A percentile compares a stretch with the other conserved stretches of the same genome.
These are phyloP conservation scores for Diplodia scrobiculata DNA, from an alignment of 2,329 filamentous ascomycete species.

Conservation along the genomic window DNA sequence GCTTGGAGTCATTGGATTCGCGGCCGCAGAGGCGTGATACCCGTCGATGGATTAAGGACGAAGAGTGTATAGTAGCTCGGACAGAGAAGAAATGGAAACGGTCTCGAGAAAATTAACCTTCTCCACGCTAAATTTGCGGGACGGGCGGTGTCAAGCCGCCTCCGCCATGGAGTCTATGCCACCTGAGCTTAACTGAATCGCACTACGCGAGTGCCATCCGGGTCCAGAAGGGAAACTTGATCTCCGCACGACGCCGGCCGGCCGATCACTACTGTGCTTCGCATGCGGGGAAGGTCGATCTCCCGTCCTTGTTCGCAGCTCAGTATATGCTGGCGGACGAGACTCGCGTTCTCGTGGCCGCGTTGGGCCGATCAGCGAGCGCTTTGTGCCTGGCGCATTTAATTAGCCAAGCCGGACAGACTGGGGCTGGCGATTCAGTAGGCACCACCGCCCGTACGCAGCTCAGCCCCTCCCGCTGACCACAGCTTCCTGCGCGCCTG, in stretches of 20 bases:
- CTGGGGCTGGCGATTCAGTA: constrained; percentile 28
- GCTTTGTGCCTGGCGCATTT: constrained; percentile 17
- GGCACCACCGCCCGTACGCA: constrained; percentile 17
- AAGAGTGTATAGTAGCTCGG: constrained; percentile 9
- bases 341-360: background rate
- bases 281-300: constrained; percentile 27
- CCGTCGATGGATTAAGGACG: background rate
- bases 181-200: constrained; percentile 24
- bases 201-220: constrained; percentile 12
- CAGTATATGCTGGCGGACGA: background rate
- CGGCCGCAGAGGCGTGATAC: background rate
- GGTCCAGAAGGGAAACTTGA: constrained; percentile 23
- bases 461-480: constrained; percentile 27
- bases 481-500: constrained; percentile 3
- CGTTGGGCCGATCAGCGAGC: constrained; percentile 7
- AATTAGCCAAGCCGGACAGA: constrained; percentile 28
- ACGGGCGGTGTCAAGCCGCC: constrained; percentile 6
- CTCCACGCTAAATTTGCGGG: background rate
- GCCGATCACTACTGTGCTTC: constrained; percentile 18
- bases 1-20: background rate
- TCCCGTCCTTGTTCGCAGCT: constrained; percentile 3
- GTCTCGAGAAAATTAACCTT: constrained; percentile 1
- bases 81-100: constrained; percentile 6
- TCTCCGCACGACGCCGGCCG: constrained; percentile 17
- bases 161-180: constrained; percentile 15